Conservation (phyloP, 164 flowering plant species). For the Paratinospora sagittata region DNA sequence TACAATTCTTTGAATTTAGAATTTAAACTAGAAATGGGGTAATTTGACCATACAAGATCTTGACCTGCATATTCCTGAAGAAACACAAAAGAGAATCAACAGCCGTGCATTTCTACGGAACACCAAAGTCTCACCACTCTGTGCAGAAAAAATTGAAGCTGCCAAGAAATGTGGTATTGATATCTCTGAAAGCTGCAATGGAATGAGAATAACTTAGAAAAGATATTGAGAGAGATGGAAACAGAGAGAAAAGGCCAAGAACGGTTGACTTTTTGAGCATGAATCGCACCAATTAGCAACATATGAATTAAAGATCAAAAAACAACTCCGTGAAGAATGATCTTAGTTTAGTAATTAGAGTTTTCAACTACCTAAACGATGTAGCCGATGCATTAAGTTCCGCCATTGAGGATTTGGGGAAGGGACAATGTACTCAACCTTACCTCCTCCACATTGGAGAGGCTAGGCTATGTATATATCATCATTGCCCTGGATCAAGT, state of each 20-base stretch:
- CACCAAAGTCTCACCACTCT: slow-evolving; percentile 46
- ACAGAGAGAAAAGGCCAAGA: no score
- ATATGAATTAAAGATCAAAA: neutral
- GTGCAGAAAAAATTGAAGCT: slow-evolving; percentile 84
- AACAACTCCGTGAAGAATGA: neutral
- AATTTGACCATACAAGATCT: slow-evolving; percentile 55
- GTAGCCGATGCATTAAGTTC: no score
- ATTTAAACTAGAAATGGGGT: slow-evolving; percentile 15
- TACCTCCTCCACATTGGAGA: no score
- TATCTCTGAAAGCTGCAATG: slow-evolving; percentile 66
- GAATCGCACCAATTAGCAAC: neutral
- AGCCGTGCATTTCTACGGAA: slow-evolving; percentile 58
- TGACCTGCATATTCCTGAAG: slow-evolving; percentile 89
- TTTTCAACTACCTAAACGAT: neutral
- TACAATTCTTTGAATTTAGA: neutral
- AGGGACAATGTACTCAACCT: no score
- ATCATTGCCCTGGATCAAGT: no score
- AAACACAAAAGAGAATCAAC: slow-evolving; percentile 49
- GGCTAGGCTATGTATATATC: no score
- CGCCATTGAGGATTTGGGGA: no score
- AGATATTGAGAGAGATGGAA: neutral
- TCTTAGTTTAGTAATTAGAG: neutral
- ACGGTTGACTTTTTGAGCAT: no score
- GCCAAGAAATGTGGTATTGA: slow-evolving; percentile 82
- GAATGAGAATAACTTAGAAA: slow-evolving; percentile 4